These are phyloP conservation scores for Coelastrella sp. DNA, from an alignment of 139 green algal genomes.

Conservation along the genomic window DNA sequence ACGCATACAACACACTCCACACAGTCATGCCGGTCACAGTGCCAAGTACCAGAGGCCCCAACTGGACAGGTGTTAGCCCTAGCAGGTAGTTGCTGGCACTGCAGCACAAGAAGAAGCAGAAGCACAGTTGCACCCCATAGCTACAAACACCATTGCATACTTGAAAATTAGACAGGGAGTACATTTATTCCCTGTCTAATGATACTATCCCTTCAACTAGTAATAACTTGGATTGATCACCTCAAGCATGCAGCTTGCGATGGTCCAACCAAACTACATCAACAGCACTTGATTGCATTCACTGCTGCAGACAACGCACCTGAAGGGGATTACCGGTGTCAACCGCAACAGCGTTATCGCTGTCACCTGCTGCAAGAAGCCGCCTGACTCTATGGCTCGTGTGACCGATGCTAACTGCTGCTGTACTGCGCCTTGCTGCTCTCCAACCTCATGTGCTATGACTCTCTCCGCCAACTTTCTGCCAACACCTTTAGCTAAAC, in stretches of 20 bases:
- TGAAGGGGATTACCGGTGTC: slow-evolving; percentile 85
- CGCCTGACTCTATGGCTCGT: slow-evolving; percentile 73
- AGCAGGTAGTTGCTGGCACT: slow-evolving; percentile 89
- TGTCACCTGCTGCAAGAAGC: slow-evolving; percentile 76
- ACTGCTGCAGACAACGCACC: slow-evolving; percentile 47
- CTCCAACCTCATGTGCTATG: slow-evolving; percentile 55
- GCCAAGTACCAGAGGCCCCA: slow-evolving; percentile 73
- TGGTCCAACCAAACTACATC: no score
- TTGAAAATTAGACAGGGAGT: no score
- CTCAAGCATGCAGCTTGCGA: no score
- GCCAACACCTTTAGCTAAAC: slow-evolving; percentile 61
- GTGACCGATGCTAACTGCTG: slow-evolving; percentile 57
- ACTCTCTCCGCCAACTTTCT: slow-evolving; percentile 64
- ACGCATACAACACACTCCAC: slow-evolving; percentile 82
- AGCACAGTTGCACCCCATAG: background rate
- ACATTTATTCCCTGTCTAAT: no score
- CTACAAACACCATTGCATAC: no score
- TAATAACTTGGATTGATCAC: no score
- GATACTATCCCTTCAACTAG: no score
- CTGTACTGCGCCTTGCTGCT: slow-evolving; percentile 31
- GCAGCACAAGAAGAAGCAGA: slow-evolving; percentile 25
- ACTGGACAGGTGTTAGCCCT: slow-evolving; percentile 79
- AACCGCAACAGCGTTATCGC: slow-evolving; percentile 82
- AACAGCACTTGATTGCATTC: no score
- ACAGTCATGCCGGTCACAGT: slow-evolving; percentile 79